Evolutionary conservation across 176 grass and related monocot genomes (phyloP).

Genomic region (Rhynchospora tenuis): DNA sequence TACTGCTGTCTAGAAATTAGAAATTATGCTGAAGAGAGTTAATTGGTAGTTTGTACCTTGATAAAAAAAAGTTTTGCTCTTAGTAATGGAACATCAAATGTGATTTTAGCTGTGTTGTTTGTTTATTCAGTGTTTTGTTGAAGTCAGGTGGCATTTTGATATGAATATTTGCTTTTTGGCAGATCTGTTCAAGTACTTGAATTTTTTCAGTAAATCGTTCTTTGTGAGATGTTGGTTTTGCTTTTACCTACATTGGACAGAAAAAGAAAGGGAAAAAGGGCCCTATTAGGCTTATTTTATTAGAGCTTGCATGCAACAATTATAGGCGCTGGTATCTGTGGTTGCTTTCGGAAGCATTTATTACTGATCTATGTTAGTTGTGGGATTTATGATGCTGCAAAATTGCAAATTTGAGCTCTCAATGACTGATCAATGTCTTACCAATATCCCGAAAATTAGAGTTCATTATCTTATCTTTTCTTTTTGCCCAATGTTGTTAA

Average conservation of each 20-base stretch:
- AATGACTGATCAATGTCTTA: too few relatives aligned
- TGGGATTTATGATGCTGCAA: neutral
- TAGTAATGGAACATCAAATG: neutral
- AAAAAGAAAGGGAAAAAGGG: neutral
- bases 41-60: neutral
- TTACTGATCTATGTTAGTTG: neutral
- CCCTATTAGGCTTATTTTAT: neutral
- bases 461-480: neutral
- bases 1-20: conserved; percentile 40
- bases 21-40: neutral
- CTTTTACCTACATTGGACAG: neutral
- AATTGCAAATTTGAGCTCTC: too few relatives aligned
- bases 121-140: conserved; percentile 18
- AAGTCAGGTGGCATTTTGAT: neutral
- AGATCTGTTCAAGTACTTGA: neutral
- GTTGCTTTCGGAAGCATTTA: neutral
- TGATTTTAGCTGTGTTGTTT: conserved; percentile 15
- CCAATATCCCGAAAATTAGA: too few relatives aligned
- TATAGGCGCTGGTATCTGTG: neutral
- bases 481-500: neutral
- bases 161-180: conserved; percentile 2
- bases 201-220: conserved; percentile 8
- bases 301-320: neutral
- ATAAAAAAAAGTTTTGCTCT: neutral
- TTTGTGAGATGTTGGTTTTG: conserved; percentile 12